These are phyloP conservation scores for Beauveria australis DNA, from an alignment of 2,329 filamentous ascomycete species.

Conservation along the genomic window DNA sequence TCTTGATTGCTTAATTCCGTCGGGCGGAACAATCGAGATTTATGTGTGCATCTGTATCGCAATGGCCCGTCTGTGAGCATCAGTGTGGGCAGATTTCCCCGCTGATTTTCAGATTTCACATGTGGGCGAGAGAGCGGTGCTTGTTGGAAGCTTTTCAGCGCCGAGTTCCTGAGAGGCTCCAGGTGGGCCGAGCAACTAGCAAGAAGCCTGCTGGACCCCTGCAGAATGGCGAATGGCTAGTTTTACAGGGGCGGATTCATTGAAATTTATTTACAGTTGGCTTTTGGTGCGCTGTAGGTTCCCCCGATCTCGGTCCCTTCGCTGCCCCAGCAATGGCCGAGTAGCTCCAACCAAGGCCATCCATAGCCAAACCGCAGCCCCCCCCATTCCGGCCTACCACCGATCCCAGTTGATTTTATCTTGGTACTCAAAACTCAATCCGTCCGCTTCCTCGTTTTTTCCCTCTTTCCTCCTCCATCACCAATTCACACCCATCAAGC, in stretches of 20 bases:
- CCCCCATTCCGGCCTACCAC: constrained; percentile 4
- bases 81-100: not conserved
- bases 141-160: not conserved
- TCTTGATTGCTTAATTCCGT: no score
- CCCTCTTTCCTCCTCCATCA: constrained; percentile 7
- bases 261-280: no score
- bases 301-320: constrained; percentile 7
- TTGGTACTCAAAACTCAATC: constrained; percentile 8
- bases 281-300: not conserved
- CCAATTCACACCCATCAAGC: not conserved
- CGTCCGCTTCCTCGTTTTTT: constrained; percentile 8
- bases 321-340: constrained; percentile 6
- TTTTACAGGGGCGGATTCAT: not conserved
- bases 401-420: constrained; percentile 7
- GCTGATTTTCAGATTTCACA: constrained; percentile 2
- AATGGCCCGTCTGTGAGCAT: no score
- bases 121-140: not conserved
- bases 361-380: not conserved
- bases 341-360: not conserved
- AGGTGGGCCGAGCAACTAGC: not conserved
- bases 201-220: not conserved
- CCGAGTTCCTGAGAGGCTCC: not conserved
- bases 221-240: not conserved
- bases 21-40: no score
- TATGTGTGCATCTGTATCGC: not conserved